These are phyloP conservation scores for Thelephora terrestris DNA, from an alignment of 1,284 basidiomycete species.

Conservation along the genomic window DNA sequence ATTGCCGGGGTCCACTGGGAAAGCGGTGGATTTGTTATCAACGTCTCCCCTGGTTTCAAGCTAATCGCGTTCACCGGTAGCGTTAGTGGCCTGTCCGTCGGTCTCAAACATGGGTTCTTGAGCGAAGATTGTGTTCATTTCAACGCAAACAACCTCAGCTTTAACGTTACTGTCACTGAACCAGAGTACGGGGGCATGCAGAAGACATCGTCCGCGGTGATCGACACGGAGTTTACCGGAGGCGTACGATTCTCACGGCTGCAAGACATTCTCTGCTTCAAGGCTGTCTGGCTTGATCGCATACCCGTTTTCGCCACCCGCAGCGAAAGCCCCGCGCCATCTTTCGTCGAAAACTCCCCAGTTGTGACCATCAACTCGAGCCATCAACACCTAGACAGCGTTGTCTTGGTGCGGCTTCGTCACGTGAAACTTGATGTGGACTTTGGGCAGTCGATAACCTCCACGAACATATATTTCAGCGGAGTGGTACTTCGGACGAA, in stretches of 20 bases:
- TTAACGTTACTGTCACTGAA: conserved; percentile 41
- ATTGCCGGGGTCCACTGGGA: conserved; percentile 82
- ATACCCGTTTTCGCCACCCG: conserved; percentile 63
- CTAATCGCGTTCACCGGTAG: conserved; percentile 67
- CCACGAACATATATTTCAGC: conserved; percentile 52
- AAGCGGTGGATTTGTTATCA: conserved; percentile 80
- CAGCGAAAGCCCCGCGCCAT: conserved; percentile 10
- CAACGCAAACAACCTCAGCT: conserved; percentile 65
- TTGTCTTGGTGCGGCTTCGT: conserved; percentile 60
- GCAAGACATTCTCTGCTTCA: conserved; percentile 82
- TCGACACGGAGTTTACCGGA: conserved; percentile 72
- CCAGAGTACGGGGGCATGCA: conserved; percentile 24
- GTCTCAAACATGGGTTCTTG: conserved; percentile 73
- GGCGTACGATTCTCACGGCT: conserved; percentile 69
- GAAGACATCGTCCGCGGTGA: conserved; percentile 56
- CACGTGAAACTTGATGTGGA: conserved; percentile 66
- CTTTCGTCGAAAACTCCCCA: background rate
- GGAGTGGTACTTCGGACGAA: conserved; percentile 51
- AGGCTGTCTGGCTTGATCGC: conserved; percentile 82
- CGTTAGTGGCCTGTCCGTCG: conserved; percentile 68
- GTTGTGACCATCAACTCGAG: background rate
- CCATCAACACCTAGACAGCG: conserved; percentile 45
- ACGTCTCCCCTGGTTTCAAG: conserved; percentile 60
- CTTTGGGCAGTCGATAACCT: conserved; percentile 65
- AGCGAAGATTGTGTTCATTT: conserved; percentile 71